Evolutionary conservation across 2,329 filamentous ascomycete species (phyloP), one percentile per base, ranked within the genome.

Genomic region (Cercospora brassicicola): DNA sequence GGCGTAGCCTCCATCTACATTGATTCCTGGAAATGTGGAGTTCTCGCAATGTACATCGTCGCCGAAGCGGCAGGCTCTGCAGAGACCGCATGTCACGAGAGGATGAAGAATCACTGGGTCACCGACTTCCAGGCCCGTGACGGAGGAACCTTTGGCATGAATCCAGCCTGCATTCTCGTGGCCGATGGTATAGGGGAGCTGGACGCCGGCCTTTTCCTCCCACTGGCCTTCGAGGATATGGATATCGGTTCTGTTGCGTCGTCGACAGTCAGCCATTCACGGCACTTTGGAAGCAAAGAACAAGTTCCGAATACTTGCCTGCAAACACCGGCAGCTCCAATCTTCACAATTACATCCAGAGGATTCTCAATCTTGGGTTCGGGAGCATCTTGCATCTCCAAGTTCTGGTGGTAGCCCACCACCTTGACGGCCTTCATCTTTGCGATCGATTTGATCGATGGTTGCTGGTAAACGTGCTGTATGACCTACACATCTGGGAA

Each of bases 121-220:
- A 20, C 73, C 73, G 18, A 72, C 64, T 39, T 67, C 59, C 4
- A 73, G 59, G 31, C 67, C 65, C 0, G 67, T 72, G 23, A 73
- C 73, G 20, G 68, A 72, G n/a, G 72, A 67, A 33, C 73, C 73
- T 20, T 69, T 48, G 3, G 53, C 71, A 36, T 74, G 71, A 8
- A 74, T 64, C 72, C 73, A 74, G 36, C 73, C 73, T 4, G 72
- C 73, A 36, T 74, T 74, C 33, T 73, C 73, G 48, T 74, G 73
- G 23, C 73, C 73, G 26, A 74, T 74, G 4, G 71, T 74, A 56
- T 74, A 74, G 7, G 73, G 73, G 1, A 74, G 67, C 56, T 70
- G 70, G 18, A 74, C 73, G 10, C 68, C 67, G 15, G 71, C 64
- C 53, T 74, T 74, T 7, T 73, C 71, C 20, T 69, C 68, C 73